Percentiles rank a stretch among this genome's conserved stretches.
These are phyloP conservation scores for Thermothelomyces thermophilus DNA, from an alignment of 2,329 filamentous ascomycete species.

Conservation along the genomic window DNA sequence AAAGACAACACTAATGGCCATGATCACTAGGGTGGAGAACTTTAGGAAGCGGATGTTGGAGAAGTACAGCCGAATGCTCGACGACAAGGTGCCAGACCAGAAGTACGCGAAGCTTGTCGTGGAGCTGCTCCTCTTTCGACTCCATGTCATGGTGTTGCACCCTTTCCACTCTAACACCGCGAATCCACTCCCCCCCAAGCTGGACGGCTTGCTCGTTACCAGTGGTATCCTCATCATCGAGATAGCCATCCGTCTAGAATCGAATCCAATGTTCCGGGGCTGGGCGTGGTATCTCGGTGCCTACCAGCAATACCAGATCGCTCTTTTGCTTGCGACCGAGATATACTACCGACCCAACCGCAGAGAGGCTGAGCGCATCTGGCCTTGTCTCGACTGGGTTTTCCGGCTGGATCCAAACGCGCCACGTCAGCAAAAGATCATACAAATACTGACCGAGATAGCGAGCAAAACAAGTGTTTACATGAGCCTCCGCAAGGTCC, in stretches of 20 bases:
- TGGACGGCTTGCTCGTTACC: slow-evolving; percentile 58
- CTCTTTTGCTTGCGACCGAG: slow-evolving; percentile 62
- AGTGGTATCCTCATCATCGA: slow-evolving; percentile 48
- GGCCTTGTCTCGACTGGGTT: slow-evolving; percentile 65
- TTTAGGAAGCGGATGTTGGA: slow-evolving; percentile 59
- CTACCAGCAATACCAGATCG: slow-evolving; percentile 65
- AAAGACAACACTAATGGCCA: slow-evolving; percentile 54
- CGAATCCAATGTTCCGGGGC: slow-evolving; percentile 38
- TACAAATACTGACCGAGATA: slow-evolving; percentile 56
- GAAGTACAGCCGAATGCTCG: slow-evolving; percentile 58
- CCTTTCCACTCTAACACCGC: slow-evolving; percentile 51
- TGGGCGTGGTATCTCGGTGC: slow-evolving; percentile 70
- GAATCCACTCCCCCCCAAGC: slow-evolving; percentile 51
- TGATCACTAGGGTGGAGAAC: slow-evolving; percentile 62
- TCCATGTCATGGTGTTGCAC: slow-evolving; percentile 62
- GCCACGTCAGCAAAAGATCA: slow-evolving; percentile 50
- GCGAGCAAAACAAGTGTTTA: slow-evolving; percentile 55
- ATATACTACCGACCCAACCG: slow-evolving; percentile 53
- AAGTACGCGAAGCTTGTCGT: slow-evolving; percentile 58
- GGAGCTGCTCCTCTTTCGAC: slow-evolving; percentile 54
- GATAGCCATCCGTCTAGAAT: slow-evolving; percentile 42
- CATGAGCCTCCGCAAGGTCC: slow-evolving; percentile 50
- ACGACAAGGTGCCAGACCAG: slow-evolving; percentile 54
- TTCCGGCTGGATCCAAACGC: slow-evolving; percentile 54
- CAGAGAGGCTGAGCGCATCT: slow-evolving; percentile 58